A percentile compares a stretch with the other conserved stretches of the same genome.
phyloP scores from a whole-genome alignment of 2,329 filamentous ascomycete species.

The Curvularia sp. region DNA sequence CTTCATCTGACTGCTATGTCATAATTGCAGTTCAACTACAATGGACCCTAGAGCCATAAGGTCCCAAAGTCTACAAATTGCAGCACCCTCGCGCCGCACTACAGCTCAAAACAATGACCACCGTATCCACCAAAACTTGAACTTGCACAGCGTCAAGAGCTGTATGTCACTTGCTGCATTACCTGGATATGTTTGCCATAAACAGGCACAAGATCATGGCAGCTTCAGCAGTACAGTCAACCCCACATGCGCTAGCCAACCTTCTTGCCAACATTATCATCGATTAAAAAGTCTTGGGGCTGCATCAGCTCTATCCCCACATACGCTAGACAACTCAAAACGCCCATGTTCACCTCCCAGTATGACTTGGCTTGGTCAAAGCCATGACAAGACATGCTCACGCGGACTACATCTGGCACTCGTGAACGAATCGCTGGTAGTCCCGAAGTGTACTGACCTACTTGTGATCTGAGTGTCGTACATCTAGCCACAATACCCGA shows the following conservation, averaged over 20 bases:
- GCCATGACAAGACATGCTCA: slow-evolving; percentile 27
- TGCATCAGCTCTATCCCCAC: slow-evolving; percentile 36
- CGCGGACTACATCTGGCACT: slow-evolving; percentile 9
- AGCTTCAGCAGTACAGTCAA: slow-evolving; percentile 25
- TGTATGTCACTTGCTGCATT: neutral
- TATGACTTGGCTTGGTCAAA: slow-evolving; percentile 7
- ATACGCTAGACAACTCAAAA: slow-evolving; percentile 41
- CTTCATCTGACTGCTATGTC: neutral
- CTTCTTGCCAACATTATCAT: slow-evolving; percentile 25
- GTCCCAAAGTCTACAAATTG: neutral
- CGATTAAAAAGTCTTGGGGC: slow-evolving; percentile 23
- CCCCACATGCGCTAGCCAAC: slow-evolving; percentile 40
- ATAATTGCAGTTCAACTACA: slow-evolving; percentile 1
- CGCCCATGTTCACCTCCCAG: slow-evolving; percentile 16
- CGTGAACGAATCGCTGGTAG: slow-evolving; percentile 23
- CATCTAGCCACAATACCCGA: slow-evolving; percentile 10
- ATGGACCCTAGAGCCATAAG: neutral
- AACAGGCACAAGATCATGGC: slow-evolving; percentile 27
- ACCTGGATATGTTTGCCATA: slow-evolving; percentile 31
- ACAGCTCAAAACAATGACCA: neutral
- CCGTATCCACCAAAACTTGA: neutral
- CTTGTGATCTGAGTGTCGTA: slow-evolving; percentile 10
- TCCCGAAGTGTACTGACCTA: slow-evolving; percentile 11
- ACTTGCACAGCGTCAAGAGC: neutral
- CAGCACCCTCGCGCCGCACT: neutral